These are phyloP conservation scores for Plasmodium gonderi DNA, from an alignment of 169 alveolate genomes.

Conservation along the genomic window DNA sequence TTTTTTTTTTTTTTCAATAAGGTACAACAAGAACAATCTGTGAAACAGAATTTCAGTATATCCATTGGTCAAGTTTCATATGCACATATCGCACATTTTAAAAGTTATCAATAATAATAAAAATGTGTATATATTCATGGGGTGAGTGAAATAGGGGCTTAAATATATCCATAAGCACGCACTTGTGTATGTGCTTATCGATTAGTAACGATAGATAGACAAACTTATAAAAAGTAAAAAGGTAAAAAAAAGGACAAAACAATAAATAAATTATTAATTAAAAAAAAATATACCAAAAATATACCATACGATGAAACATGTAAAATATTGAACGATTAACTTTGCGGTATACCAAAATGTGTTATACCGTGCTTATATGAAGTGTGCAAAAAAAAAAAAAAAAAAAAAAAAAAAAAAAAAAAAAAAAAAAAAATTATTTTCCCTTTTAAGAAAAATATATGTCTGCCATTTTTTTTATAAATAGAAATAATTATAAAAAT, in stretches of 20 bases:
- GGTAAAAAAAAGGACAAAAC: not conserved
- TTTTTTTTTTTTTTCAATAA: slow-evolving; percentile 16
- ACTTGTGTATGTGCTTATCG: not conserved
- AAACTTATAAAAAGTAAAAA: not conserved
- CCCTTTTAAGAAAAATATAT: not conserved
- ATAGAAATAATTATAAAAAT: not conserved
- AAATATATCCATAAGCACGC: not conserved
- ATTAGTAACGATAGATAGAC: not conserved
- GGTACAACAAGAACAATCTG: not conserved
- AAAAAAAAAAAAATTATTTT: not conserved
- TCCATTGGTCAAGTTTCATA: not conserved
- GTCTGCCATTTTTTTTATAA: not conserved
- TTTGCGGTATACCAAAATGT: too few species aligned
- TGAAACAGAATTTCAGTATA: not conserved
- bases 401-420: not conserved
- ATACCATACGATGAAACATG: too few species aligned
- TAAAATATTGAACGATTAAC: too few species aligned
- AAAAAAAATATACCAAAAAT: too few species aligned
- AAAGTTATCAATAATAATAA: not conserved
- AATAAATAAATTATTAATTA: too few species aligned
- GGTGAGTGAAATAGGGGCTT: not conserved
- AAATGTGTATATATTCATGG: not conserved
- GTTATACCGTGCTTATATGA: too few species aligned
- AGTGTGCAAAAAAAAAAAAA: too few species aligned
- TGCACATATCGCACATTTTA: not conserved